Evolutionary conservation across 352 stramenopile genomes (phyloP).

Genomic region (Phytophthora vignae): DNA sequence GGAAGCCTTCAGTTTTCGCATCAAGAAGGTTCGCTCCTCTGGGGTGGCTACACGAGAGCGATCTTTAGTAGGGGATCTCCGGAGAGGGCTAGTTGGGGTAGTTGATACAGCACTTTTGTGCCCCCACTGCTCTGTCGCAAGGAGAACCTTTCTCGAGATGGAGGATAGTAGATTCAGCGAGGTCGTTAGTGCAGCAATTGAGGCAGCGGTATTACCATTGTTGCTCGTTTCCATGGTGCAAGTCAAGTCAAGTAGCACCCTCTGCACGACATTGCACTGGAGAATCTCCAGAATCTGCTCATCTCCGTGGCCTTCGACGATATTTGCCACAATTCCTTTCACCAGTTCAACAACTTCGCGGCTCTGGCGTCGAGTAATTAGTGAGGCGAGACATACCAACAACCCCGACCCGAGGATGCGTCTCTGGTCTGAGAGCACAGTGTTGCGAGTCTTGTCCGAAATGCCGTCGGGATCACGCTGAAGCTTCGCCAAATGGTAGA

Average conservation of each 20-base stretch:
- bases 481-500: slow-evolving; percentile 59
- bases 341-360: slow-evolving; percentile 57
- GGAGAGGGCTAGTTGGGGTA: slow-evolving; percentile 5
- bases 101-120: background rate
- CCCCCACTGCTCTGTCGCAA: slow-evolving; percentile 21
- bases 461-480: slow-evolving; percentile 26
- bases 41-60: background rate
- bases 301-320: slow-evolving; percentile 45
- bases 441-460: slow-evolving; percentile 28
- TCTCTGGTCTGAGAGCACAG: slow-evolving; percentile 54
- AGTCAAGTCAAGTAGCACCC: slow-evolving; percentile 47
- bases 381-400: slow-evolving; percentile 56
- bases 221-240: slow-evolving; percentile 16
- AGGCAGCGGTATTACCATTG: background rate
- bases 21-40: slow-evolving; percentile 29
- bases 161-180: slow-evolving; percentile 29
- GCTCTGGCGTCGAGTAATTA: slow-evolving; percentile 44
- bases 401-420: slow-evolving; percentile 61
- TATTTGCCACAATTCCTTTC: slow-evolving; percentile 58
- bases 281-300: slow-evolving; percentile 71
- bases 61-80: slow-evolving; percentile 12
- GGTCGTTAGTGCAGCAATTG: slow-evolving; percentile 13
- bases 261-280: slow-evolving; percentile 64
- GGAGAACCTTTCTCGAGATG: slow-evolving; percentile 28
- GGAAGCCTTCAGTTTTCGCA: slow-evolving; percentile 31